Conservation (phyloP, 2,329 filamentous ascomycete genomes). For the Rutstroemia sp. region DNA sequence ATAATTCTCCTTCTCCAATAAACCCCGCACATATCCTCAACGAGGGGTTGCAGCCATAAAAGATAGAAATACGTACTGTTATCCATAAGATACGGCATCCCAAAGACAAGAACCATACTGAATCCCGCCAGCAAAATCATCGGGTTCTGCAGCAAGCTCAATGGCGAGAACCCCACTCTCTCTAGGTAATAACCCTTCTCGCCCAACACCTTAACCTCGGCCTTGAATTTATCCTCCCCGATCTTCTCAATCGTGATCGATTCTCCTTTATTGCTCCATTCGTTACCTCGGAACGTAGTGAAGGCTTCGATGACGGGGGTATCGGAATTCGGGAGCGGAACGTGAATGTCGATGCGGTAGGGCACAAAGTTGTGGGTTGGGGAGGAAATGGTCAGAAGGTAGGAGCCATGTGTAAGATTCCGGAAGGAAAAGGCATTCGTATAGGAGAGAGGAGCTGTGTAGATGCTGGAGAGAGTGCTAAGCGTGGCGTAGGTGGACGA, state of each 20-base stretch:
- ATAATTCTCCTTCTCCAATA: background rate
- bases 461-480: conserved; percentile 43
- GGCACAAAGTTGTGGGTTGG: conserved; percentile 69
- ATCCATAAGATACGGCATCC: conserved; percentile 91
- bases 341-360: conserved; percentile 65
- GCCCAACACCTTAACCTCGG: conserved; percentile 9
- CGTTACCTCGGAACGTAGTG: conserved; percentile 83
- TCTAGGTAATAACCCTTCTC: conserved; percentile 71
- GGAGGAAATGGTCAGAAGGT: conserved; percentile 76
- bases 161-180: conserved; percentile 65
- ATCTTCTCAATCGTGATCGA: conserved; percentile 34
- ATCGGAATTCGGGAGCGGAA: conserved; percentile 25
- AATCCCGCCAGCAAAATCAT: conserved; percentile 93
- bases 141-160: conserved; percentile 82
- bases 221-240: conserved; percentile 3
- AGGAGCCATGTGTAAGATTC: conserved; percentile 64
- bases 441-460: conserved; percentile 57
- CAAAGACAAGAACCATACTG: conserved; percentile 75
- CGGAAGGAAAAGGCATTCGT: conserved; percentile 68
- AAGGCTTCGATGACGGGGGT: conserved; percentile 50
- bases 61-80: conserved; percentile 62
- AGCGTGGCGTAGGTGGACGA: conserved; percentile 58
- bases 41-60: background rate
- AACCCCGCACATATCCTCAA: background rate
- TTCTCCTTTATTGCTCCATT: conserved; percentile 82